These are phyloP conservation scores for Tetrahymena elliotti DNA, from an alignment of 73 alveolate genomes.

Conservation along the genomic window DNA sequence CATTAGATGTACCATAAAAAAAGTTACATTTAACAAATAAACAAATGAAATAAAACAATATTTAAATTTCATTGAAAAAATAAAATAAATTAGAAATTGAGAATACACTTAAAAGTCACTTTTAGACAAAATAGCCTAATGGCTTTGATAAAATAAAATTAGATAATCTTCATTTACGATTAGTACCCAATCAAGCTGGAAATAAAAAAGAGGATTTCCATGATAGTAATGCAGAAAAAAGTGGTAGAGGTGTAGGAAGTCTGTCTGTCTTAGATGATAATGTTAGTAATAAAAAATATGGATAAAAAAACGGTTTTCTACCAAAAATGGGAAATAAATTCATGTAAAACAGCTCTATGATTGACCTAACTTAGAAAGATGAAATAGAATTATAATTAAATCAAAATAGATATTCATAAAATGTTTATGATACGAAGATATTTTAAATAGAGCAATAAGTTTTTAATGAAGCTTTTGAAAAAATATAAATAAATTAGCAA, in stretches of 20 bases:
- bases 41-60: too few relatives aligned
- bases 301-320: not conserved
- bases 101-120: not conserved
- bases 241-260: not conserved
- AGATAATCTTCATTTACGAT: not conserved
- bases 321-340: not conserved
- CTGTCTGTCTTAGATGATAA: not conserved
- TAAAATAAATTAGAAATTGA: not conserved
- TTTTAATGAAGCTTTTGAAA: not conserved
- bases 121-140: not conserved
- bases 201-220: not conserved
- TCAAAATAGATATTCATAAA: not conserved
- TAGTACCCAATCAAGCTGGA: not conserved
- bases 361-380: not conserved
- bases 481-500: not conserved
- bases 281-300: not conserved
- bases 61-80: too few relatives aligned
- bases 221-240: not conserved
- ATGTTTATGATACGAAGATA: not conserved
- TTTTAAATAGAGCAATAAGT: not conserved
- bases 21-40: not conserved
- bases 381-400: not conserved
- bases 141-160: not conserved
- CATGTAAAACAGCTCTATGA: not conserved
- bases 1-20: not conserved